Evolutionary conservation across 352 stramenopile species (phyloP).

Genomic region (Phytophthora quininea): DNA sequence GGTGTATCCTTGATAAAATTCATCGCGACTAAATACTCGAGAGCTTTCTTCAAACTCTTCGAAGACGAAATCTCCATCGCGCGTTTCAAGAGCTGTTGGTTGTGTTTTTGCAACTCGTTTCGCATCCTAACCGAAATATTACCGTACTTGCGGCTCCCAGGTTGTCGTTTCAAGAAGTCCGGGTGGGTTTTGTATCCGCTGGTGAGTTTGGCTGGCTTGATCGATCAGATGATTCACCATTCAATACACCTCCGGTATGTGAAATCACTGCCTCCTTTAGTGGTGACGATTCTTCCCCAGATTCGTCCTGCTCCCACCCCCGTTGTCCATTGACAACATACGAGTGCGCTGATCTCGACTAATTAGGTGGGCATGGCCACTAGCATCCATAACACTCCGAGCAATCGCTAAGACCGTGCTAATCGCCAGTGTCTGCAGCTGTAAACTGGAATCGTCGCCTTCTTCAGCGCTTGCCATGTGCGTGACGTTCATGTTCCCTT

Average conservation of each 20-base stretch:
- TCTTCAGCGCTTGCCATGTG: constrained; percentile 38
- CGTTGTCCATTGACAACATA: constrained; percentile 83
- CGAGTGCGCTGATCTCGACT: constrained; percentile 77
- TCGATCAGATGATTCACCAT: constrained; percentile 6
- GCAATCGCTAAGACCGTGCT: constrained; percentile 75
- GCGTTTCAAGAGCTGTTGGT: constrained; percentile 80
- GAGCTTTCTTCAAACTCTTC: constrained; percentile 88
- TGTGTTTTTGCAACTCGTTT: constrained; percentile 84
- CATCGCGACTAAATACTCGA: constrained; percentile 87
- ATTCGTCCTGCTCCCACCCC: constrained; percentile 87
- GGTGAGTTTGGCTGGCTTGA: constrained; percentile 25
- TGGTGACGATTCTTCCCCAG: constrained; percentile 30
- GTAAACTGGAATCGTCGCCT: constrained; percentile 39
- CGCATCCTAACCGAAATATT: constrained; percentile 78
- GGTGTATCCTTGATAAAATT: constrained; percentile 87
- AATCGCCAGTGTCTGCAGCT: constrained; percentile 73
- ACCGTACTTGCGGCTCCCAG: constrained; percentile 40
- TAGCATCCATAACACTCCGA: constrained; percentile 87
- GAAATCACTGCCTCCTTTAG: constrained; percentile 17
- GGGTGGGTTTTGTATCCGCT: constrained; percentile 2
- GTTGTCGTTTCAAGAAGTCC: constrained; percentile 17
- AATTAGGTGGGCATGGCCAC: constrained; percentile 86
- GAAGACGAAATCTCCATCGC: constrained; percentile 80
- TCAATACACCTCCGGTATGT: not conserved
- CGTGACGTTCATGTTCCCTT: constrained; percentile 50